phyloP scores from a whole-genome alignment of 495 filamentous ascomycete species.

The Chaetomium cochliodes region DNA sequence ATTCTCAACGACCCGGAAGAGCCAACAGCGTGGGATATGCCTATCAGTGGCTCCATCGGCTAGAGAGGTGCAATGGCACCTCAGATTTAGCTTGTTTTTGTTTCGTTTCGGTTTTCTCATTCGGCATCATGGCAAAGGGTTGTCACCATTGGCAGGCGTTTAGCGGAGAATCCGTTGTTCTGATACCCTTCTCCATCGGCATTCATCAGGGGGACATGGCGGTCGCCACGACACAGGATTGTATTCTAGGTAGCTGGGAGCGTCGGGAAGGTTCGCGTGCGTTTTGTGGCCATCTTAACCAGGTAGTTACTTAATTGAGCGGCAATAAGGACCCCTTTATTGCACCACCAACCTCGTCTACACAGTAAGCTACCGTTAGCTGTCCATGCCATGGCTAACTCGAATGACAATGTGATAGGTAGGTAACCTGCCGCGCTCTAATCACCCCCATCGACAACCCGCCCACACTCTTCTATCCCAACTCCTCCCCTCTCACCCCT shows the following conservation, averaged over 20 bases:
- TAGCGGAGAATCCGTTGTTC: conserved; percentile 28
- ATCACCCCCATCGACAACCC: too few species aligned
- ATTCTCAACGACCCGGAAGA: neutral
- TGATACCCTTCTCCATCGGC: conserved; percentile 40
- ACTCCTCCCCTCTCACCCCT: too few species aligned
- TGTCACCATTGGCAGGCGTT: conserved; percentile 34
- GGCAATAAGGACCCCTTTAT: neutral
- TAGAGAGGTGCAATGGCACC: conserved; percentile 24
- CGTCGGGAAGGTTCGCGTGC: neutral
- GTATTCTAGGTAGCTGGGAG: conserved; percentile 16
- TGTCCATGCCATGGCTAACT: neutral
- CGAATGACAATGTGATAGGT: too few species aligned
- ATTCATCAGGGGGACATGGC: conserved; percentile 25
- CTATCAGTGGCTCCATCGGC: conserved; percentile 12
- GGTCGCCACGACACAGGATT: neutral
- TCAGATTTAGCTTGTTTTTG: conserved; percentile 16
- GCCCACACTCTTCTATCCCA: too few species aligned
- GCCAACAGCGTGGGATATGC: conserved; percentile 10
- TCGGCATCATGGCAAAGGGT: conserved; percentile 23
- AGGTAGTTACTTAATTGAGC: neutral
- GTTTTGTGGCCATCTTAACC: conserved; percentile 1
- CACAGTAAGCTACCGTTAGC: neutral
- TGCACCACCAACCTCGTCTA: neutral
- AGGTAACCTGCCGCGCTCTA: too few species aligned
- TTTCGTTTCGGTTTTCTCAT: conserved; percentile 18